These are phyloP conservation scores for Coemansia sp. DNA, from an alignment of 192 early-diverging fungal species.

Conservation along the genomic window DNA sequence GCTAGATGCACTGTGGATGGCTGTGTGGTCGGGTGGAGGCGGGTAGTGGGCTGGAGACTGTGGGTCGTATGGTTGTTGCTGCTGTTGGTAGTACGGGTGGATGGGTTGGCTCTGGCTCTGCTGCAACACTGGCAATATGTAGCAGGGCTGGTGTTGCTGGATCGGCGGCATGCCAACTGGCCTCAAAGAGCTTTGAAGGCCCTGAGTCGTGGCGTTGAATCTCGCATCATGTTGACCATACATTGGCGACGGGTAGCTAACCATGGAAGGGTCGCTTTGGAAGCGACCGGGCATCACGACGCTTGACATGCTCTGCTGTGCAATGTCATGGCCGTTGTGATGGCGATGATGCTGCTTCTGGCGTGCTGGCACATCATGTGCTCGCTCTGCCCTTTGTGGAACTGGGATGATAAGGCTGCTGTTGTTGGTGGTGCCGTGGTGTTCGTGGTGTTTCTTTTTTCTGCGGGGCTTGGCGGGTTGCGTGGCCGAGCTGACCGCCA, in stretches of 20 bases:
- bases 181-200: background rate
- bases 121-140: slow-evolving; percentile 1
- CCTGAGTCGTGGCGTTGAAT: slow-evolving; percentile 8
- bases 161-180: background rate
- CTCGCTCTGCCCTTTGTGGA: slow-evolving; percentile 11
- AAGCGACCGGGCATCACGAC: slow-evolving; percentile 1
- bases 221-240: slow-evolving; percentile 19
- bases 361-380: slow-evolving; percentile 9
- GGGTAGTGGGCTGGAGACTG: background rate
- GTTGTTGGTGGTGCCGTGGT: background rate
- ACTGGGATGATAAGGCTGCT: slow-evolving; percentile 7
- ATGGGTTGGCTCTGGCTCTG: slow-evolving; percentile 2
- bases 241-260: slow-evolving; percentile 14
- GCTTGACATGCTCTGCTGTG: background rate
- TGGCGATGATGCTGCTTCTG: slow-evolving; percentile 5
- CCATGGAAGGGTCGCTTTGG: slow-evolving; percentile 18
- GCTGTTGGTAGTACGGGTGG: slow-evolving; percentile 4
- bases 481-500: slow-evolving; percentile 15
- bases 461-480: background rate
- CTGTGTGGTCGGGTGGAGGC: background rate
- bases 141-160: background rate
- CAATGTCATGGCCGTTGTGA: background rate
- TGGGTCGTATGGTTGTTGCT: slow-evolving; percentile 12
- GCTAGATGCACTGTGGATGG: background rate
- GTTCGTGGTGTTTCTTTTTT: slow-evolving; percentile 4